A percentile compares a stretch with the other conserved stretches of the same genome.
These are phyloP conservation scores for Umbelopsis sp. DNA, from an alignment of 192 early-diverging fungal genomes.

Conservation along the genomic window DNA sequence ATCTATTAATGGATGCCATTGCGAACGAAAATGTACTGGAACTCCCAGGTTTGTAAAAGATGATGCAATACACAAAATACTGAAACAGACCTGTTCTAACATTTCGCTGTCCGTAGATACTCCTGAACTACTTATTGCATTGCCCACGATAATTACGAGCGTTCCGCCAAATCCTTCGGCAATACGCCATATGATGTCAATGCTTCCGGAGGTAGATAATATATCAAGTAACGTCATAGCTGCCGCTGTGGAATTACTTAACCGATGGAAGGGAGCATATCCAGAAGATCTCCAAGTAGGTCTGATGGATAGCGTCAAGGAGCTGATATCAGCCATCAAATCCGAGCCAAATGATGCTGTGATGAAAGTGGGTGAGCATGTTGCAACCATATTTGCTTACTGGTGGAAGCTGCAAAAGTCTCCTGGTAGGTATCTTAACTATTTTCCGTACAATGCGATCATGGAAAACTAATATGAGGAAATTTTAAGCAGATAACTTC, in stretches of 20 bases:
- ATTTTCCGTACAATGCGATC: no score
- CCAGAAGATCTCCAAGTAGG: neutral
- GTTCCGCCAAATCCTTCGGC: neutral
- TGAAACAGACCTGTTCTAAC: neutral
- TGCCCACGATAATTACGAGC: neutral
- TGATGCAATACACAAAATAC: neutral
- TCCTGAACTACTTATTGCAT: neutral
- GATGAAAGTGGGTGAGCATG: neutral
- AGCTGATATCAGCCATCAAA: neutral
- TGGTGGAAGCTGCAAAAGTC: neutral
- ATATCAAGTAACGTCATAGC: neutral
- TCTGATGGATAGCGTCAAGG: neutral
- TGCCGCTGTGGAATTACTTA: neutral
- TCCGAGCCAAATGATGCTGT: neutral
- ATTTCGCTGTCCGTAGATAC: neutral
- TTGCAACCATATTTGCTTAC: neutral
- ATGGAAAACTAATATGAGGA: neutral
- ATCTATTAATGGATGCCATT: neutral
- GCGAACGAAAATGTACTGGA: slow-evolving; percentile 2
- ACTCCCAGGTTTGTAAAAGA: neutral
- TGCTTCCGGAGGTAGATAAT: neutral
- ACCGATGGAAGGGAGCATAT: neutral
- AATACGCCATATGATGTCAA: neutral
- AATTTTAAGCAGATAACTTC: neutral
- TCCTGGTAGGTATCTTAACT: neutral